Percentiles rank a stretch among this genome's conserved stretches.
These are phyloP conservation scores for Crithidia expoeki DNA, from an alignment of 208 protist species.

Conservation along the genomic window DNA sequence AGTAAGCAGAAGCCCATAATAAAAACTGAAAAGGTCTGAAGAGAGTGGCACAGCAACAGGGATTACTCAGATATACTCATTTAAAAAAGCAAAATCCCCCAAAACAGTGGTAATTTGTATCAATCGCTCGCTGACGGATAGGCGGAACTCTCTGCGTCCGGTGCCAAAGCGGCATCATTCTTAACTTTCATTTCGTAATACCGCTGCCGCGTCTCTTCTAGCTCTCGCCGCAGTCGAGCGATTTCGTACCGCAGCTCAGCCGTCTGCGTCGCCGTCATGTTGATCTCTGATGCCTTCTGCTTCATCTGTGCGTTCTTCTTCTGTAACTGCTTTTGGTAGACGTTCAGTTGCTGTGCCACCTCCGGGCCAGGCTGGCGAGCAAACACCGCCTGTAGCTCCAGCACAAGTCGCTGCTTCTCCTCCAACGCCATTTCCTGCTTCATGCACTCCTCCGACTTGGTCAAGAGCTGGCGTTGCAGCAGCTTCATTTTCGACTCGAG, in stretches of 20 bases:
- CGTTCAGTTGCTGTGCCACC: constrained; percentile 94
- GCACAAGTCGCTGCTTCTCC: constrained; percentile 96
- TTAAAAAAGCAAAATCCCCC: too few relatives aligned
- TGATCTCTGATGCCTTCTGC: constrained; percentile 87
- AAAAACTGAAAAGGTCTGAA: too few relatives aligned
- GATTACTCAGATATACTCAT: too few relatives aligned
- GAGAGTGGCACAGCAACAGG: too few relatives aligned
- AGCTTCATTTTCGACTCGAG: constrained; percentile 95
- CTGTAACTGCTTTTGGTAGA: constrained; percentile 92
- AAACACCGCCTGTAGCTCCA: constrained; percentile 94
- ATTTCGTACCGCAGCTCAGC: constrained; percentile 95
- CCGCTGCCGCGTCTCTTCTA: constrained; percentile 94
- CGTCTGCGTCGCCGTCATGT: constrained; percentile 86
- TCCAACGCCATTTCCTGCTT: constrained; percentile 95
- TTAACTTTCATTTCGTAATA: constrained; percentile 94
- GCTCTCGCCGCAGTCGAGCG: constrained; percentile 88
- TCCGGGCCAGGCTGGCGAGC: constrained; percentile 95
- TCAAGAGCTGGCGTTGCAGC: constrained; percentile 96
- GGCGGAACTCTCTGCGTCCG: background rate
- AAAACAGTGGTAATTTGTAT: too few relatives aligned
- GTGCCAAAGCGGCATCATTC: constrained; percentile 45
- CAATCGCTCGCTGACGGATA: too few relatives aligned
- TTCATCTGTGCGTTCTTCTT: constrained; percentile 95
- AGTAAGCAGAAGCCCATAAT: too few relatives aligned
- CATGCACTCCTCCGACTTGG: constrained; percentile 97